A percentile compares a stretch with the other conserved stretches of the same genome.
Conservation (phyloP, 495 filamentous ascomycete genomes). For the Aspergillus panamensis region DNA sequence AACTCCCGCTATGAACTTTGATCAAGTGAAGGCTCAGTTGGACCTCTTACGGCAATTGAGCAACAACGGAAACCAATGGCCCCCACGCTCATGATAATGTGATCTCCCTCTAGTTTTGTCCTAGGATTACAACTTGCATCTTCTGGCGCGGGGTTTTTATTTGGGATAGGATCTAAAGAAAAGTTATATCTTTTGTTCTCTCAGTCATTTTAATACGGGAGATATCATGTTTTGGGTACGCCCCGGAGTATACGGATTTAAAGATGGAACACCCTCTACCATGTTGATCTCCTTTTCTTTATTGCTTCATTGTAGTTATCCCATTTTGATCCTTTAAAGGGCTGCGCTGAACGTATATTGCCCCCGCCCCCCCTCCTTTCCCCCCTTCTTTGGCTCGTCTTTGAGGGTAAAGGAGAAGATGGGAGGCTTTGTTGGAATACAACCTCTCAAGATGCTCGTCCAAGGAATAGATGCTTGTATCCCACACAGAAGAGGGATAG, state of each 20-base stretch:
- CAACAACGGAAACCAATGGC: conserved; percentile 37
- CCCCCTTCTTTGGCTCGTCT: too few species aligned
- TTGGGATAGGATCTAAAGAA: conserved; percentile 9
- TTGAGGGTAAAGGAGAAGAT: too few species aligned
- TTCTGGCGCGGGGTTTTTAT: conserved; percentile 10
- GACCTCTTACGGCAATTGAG: conserved; percentile 44
- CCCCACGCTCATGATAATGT: conserved; percentile 32
- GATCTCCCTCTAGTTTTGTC: conserved; percentile 12
- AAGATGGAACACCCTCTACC: neutral
- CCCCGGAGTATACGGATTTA: neutral
- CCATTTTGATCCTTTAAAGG: too few species aligned
- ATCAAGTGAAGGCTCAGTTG: conserved; percentile 46
- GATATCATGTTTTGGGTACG: neutral
- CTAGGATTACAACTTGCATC: conserved; percentile 26
- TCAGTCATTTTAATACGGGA: neutral
- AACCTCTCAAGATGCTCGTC: too few species aligned
- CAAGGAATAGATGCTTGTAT: too few species aligned
- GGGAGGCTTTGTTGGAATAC: too few species aligned
- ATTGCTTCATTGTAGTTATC: too few species aligned
- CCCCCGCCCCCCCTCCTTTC: too few species aligned
- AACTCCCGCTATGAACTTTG: conserved; percentile 37
- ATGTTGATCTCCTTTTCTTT: too few species aligned
- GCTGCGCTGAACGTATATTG: too few species aligned
- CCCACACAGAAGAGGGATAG: too few species aligned
- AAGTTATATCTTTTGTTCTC: conserved; percentile 1